These are phyloP conservation scores for Jacaranda mimosifolia DNA, from an alignment of 257 asterid genomes.

Conservation along the genomic window DNA sequence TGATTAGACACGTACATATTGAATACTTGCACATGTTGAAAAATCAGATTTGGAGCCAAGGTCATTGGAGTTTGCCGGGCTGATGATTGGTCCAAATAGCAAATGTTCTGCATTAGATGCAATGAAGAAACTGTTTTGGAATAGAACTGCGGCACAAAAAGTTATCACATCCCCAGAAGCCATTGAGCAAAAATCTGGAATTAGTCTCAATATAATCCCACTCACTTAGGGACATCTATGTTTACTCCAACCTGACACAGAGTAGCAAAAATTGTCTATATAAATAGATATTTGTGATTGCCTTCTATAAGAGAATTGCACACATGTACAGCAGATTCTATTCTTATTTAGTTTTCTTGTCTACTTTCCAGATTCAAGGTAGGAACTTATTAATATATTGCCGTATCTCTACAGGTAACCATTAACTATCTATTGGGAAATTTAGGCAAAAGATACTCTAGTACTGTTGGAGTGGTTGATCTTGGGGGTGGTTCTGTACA, in stretches of 20 bases:
- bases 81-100: too few species aligned
- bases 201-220: not conserved
- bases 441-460: constrained; percentile 64
- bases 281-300: constrained; percentile 6
- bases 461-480: constrained; percentile 79
- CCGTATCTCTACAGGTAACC: constrained; percentile 61
- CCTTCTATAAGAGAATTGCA: constrained; percentile 11
- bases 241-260: not conserved
- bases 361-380: not conserved
- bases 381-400: constrained; percentile 19
- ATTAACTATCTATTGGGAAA: constrained; percentile 77
- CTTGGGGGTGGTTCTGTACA: constrained; percentile 95
- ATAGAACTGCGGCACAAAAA: too few species aligned
- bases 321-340: not conserved
- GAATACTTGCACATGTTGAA: too few species aligned
- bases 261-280: not conserved
- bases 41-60: too few species aligned
- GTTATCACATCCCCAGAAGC: too few species aligned
- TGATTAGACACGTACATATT: too few species aligned
- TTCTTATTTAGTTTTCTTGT: constrained; percentile 15
- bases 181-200: too few species aligned
- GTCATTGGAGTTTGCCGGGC: too few species aligned
- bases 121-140: too few species aligned
- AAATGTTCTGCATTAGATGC: too few species aligned
- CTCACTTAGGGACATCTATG: not conserved